Evolutionary conservation across 2,329 filamentous ascomycete species (phyloP).

Genomic region (Seiridium unicorne): DNA sequence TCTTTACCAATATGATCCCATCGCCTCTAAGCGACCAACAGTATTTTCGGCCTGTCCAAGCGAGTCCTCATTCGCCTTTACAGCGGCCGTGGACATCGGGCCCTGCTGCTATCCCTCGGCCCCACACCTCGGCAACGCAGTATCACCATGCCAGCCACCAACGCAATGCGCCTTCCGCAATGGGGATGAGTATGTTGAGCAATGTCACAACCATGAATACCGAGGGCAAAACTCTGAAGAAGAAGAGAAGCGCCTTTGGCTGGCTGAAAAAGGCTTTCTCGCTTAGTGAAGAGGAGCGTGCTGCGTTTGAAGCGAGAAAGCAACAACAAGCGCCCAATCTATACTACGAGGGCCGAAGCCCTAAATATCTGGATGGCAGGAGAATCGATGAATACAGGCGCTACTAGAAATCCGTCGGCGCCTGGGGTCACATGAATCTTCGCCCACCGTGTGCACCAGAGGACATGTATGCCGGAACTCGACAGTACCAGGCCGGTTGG

Average conservation of each 20-base stretch:
- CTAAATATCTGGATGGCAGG: conserved; percentile 56
- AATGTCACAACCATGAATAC: conserved; percentile 47
- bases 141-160: conserved; percentile 34
- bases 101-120: conserved; percentile 25
- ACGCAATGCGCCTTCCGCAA: conserved; percentile 50
- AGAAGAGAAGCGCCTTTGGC: conserved; percentile 66
- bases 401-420: background rate
- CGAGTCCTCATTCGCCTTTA: conserved; percentile 62
- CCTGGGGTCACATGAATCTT: no score
- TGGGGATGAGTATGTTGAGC: conserved; percentile 58
- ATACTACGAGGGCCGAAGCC: conserved; percentile 50
- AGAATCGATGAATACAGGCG: conserved; percentile 30
- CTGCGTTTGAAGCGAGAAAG: conserved; percentile 56
- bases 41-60: conserved; percentile 60
- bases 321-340: conserved; percentile 40
- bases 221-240: conserved; percentile 50
- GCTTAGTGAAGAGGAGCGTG: conserved; percentile 61
- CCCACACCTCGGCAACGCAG: conserved; percentile 22
- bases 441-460: no score
- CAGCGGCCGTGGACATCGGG: conserved; percentile 56
- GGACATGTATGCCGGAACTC: no score
- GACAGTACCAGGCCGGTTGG: no score
- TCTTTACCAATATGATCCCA: conserved; percentile 37
- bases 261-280: conserved; percentile 69
- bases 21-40: conserved; percentile 54